phyloP scores from a whole-genome alignment of 805 yeast species.

The Starmerella apis region DNA sequence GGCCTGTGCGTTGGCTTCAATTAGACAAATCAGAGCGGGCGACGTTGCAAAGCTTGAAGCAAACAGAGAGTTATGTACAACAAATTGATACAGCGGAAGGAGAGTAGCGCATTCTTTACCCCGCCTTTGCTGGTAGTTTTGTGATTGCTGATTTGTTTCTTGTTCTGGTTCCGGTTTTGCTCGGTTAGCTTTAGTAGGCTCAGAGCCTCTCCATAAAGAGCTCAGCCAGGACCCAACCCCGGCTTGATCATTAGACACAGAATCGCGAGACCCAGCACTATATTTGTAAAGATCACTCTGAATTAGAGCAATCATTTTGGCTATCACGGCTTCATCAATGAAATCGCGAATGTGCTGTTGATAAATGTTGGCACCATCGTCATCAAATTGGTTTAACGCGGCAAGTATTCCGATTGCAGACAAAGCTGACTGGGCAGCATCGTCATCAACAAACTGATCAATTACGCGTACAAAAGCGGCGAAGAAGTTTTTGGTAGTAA shows the following conservation, averaged over 20 bases:
- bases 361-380: slow-evolving; percentile 32
- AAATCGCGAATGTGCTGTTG: slow-evolving; percentile 33
- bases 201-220: neutral
- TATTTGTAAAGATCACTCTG: slow-evolving; percentile 14
- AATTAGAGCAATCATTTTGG: slow-evolving; percentile 26
- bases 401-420: slow-evolving; percentile 33
- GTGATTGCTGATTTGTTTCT: slow-evolving; percentile 5
- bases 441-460: slow-evolving; percentile 24
- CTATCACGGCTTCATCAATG: slow-evolving; percentile 33
- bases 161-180: neutral
- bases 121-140: neutral
- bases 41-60: slow-evolving; percentile 27
- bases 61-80: slow-evolving; percentile 32
- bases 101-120: slow-evolving; percentile 11
- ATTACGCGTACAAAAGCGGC: slow-evolving; percentile 31
- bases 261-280: neutral
- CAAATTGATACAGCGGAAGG: slow-evolving; percentile 32
- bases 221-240: neutral
- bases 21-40: slow-evolving; percentile 26
- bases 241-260: neutral
- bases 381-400: slow-evolving; percentile 31
- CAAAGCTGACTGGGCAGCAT: slow-evolving; percentile 31
- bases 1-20: slow-evolving; percentile 29
- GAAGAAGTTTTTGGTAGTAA: slow-evolving; percentile 33
- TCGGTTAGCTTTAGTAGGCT: neutral